phyloP scores from a whole-genome alignment of 495 filamentous ascomycete genomes.

The Talaromyces nanjingensis region DNA sequence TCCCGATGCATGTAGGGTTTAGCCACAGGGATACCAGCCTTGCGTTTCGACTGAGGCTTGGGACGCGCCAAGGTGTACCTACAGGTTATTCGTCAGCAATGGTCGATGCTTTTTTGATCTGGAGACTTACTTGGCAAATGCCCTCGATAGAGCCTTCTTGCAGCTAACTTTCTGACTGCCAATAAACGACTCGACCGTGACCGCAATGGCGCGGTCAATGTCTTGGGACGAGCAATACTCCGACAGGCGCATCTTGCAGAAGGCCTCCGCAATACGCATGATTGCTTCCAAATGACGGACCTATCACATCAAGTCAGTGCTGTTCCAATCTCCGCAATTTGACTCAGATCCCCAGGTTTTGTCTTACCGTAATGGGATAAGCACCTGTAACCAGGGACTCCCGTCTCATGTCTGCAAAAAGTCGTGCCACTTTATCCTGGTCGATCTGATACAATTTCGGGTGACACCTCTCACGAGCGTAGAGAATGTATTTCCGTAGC shows the following conservation, averaged over 20 bases:
- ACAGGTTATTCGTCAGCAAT: neutral
- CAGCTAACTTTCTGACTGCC: constrained; percentile 94
- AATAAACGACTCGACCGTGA: constrained; percentile 94
- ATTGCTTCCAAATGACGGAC: constrained; percentile 97
- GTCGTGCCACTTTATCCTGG: constrained; percentile 87
- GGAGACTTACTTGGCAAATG: constrained; percentile 89
- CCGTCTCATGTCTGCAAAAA: constrained; percentile 94
- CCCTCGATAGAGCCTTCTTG: constrained; percentile 93
- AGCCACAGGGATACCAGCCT: constrained; percentile 32
- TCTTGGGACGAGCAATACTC: constrained; percentile 87
- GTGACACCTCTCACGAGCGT: constrained; percentile 80
- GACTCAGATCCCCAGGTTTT: neutral
- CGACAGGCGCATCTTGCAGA: constrained; percentile 91
- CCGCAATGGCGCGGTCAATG: constrained; percentile 94
- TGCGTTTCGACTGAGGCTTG: constrained; percentile 38
- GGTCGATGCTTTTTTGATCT: neutral
- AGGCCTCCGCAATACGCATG: constrained; percentile 85
- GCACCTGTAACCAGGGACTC: constrained; percentile 89
- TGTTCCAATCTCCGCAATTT: neutral
- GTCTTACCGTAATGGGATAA: constrained; percentile 90
- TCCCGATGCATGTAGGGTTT: constrained; percentile 20
- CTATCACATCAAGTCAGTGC: constrained; percentile 31
- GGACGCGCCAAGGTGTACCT: constrained; percentile 43
- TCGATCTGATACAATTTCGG: constrained; percentile 98
- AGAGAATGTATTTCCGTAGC: constrained; percentile 94